Evolutionary conservation across 2,329 filamentous ascomycete species (phyloP).

Genomic region (Pseudogymnoascus sp.): DNA sequence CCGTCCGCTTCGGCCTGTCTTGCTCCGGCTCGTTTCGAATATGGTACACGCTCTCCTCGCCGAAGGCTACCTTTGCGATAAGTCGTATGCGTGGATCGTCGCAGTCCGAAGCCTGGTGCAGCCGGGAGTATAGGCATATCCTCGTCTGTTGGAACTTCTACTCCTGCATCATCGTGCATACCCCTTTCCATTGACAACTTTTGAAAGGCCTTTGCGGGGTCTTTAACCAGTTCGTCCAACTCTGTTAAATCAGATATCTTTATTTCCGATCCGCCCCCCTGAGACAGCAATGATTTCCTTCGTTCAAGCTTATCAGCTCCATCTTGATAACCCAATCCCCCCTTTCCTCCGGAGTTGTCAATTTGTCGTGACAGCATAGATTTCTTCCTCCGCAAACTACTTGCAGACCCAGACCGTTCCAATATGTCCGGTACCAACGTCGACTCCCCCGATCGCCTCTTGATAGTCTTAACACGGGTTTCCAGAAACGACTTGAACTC

Average conservation of each 20-base stretch:
- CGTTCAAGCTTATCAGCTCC: constrained; percentile 72
- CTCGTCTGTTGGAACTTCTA: constrained; percentile 38
- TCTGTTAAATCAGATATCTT: constrained; percentile 51
- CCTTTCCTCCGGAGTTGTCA: constrained; percentile 56
- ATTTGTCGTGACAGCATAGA: constrained; percentile 94
- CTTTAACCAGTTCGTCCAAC: constrained; percentile 74
- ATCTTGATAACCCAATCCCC: constrained; percentile 63
- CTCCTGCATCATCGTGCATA: constrained; percentile 22
- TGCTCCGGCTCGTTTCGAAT: constrained; percentile 62
- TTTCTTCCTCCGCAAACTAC: constrained; percentile 73
- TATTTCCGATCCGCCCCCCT: constrained; percentile 51
- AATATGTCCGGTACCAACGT: constrained; percentile 45
- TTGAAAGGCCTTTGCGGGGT: constrained; percentile 63
- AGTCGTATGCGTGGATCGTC: constrained; percentile 84
- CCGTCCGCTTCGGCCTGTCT: constrained; percentile 54
- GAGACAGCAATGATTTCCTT: constrained; percentile 54
- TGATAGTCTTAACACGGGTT: constrained; percentile 82
- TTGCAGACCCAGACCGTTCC: constrained; percentile 44
- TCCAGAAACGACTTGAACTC: constrained; percentile 97
- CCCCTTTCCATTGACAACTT: constrained; percentile 45
- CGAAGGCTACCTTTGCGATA: constrained; percentile 83
- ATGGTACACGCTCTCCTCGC: constrained; percentile 65
- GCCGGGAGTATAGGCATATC: constrained; percentile 83
- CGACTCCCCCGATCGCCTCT: constrained; percentile 70
- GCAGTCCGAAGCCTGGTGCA: constrained; percentile 65